Conservation (phyloP, 257 asterid species). For the Scutellaria galericulata region DNA sequence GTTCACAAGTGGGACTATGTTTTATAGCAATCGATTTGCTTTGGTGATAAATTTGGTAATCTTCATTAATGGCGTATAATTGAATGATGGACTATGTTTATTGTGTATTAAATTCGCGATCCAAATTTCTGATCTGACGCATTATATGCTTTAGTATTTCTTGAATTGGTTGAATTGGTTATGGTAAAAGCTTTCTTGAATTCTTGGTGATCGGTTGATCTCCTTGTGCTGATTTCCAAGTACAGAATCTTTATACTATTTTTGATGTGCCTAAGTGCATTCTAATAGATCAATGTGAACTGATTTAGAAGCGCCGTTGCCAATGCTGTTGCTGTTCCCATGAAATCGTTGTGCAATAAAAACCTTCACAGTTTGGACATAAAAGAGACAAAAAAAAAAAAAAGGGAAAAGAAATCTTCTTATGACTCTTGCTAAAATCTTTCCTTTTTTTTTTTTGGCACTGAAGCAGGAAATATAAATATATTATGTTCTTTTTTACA, state of each 20-base stretch:
- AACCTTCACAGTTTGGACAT: constrained; percentile 4
- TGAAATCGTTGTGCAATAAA: constrained; percentile 18
- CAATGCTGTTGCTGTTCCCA: constrained; percentile 6
- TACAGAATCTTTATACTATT: constrained; percentile 21
- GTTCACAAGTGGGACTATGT: constrained; percentile 13
- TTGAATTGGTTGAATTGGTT: no score
- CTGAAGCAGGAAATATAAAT: not conserved
- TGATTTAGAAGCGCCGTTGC: constrained; percentile 24
- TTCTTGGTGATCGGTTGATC: constrained; percentile 25
- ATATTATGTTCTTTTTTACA: not conserved
- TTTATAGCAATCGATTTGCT: constrained; percentile 22
- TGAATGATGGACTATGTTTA: constrained; percentile 1
- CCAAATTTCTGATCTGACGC: constrained; percentile 11
- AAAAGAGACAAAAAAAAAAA: not conserved
- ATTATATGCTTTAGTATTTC: not conserved
- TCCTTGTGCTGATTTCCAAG: constrained; percentile 3
- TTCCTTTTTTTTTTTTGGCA: constrained; percentile 7
- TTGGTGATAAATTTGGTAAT: constrained; percentile 5
- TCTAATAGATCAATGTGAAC: constrained; percentile 2
- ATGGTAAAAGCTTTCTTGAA: not conserved
- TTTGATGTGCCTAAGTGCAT: constrained; percentile 18
- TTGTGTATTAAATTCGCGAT: constrained; percentile 13
- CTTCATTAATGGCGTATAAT: constrained; percentile 23
- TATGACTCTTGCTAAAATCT: constrained; percentile 13
- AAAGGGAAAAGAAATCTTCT: not conserved